Base-by-base conservation (phyloP, 148 eudicot genomes). In the Chenopodium berlandieri region DNA sequence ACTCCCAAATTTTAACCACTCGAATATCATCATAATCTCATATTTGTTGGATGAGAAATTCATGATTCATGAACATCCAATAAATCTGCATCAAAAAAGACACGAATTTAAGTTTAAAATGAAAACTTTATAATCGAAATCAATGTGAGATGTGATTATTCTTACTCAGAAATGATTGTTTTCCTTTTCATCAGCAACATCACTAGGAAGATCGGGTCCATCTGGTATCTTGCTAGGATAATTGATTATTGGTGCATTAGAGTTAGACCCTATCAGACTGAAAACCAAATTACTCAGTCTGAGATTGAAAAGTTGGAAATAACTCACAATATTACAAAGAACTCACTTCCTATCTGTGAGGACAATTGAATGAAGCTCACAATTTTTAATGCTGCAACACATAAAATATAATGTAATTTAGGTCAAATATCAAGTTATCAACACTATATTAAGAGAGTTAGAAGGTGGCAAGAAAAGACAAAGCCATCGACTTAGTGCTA, bases 311-410 rank as follows among this genome's bases (percentile, higher is more conserved):
- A 23, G 48, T 63, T 56, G 2, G 25, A 78, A 71, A 62, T 78
- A 2, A 54, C 37, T n/a, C 82, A 6, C 73, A 10, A 54, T 54
- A 63, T 70, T 25, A 27, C 27, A 30, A 62, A 27, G 60, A 84
- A 71, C 86, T 79, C 73, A 93, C 97, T 94, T 88, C 80, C 76
- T 91, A 82, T 93, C 92, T 20, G 84, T 89, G 67, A 93, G 88
- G 80, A 93, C 89, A 93, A 95, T 84, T 7, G 97, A 93, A 22
- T 94, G 97, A 79, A 95, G 94, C 88, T 95, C 97, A 46, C 98
- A 95, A 79, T 95, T 95, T 14, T 90, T 88, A 83, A 91, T 93
- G 70, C 98, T 95, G 95, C 88, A 87, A 76, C 37, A 78, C 27
- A 77, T 78, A 80, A n/a, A 81, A 40, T 34, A 78, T 16, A 69